phyloP scores from a whole-genome alignment of 139 green algal genomes.

The Parachlorella kessleri region DNA sequence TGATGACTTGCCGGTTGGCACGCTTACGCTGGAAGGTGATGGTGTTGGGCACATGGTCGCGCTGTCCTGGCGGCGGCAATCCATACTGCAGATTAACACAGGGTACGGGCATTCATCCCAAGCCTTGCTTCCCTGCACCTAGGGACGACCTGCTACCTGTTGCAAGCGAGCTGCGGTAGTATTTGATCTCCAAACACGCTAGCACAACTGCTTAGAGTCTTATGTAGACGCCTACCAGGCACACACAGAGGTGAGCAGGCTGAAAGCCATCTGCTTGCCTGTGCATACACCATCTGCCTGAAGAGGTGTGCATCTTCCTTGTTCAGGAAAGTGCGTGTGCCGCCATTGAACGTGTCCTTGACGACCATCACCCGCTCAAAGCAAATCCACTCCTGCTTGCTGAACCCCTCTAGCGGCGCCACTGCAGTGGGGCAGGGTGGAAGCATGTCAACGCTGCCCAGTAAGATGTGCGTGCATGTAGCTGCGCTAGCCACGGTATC shows the following conservation, averaged over 20 bases:
- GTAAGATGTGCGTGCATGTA: too few species aligned
- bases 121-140: too few species aligned
- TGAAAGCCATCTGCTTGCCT: slow-evolving; percentile 5
- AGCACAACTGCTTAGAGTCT: too few species aligned
- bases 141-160: too few species aligned
- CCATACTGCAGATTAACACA: slow-evolving; percentile 28
- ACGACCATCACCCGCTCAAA: slow-evolving; percentile 84
- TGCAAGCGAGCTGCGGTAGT: too few species aligned
- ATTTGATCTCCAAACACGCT: too few species aligned
- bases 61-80: slow-evolving; percentile 23
- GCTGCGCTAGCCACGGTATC: too few species aligned
- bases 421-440: too few species aligned
- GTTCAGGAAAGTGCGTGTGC: slow-evolving; percentile 66
- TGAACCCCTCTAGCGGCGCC: slow-evolving; percentile 64
- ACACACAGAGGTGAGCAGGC: background rate
- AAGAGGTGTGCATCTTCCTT: slow-evolving; percentile 65
- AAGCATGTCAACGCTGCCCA: too few species aligned
- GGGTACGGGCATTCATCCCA: too few species aligned
- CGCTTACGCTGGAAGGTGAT: slow-evolving; percentile 88
- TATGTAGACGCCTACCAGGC: too few species aligned
- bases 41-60: slow-evolving; percentile 41
- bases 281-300: slow-evolving; percentile 67
- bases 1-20: slow-evolving; percentile 84
- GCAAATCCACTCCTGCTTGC: slow-evolving; percentile 56
- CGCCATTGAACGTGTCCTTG: slow-evolving; percentile 76